phyloP scores from a whole-genome alignment of 345 rosid species.

The Carallia pectinifolia region DNA sequence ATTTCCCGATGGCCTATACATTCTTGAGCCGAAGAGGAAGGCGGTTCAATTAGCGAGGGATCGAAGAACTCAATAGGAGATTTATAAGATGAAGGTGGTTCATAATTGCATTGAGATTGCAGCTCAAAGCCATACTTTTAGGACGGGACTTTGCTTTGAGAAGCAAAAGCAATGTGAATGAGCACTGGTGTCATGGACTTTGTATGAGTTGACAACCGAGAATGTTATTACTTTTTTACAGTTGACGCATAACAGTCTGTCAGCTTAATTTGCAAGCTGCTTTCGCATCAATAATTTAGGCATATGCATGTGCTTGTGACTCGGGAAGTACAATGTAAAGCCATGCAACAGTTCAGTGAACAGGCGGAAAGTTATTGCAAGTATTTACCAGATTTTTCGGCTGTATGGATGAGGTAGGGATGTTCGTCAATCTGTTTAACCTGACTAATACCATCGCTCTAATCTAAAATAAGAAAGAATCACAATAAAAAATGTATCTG shows the following conservation, averaged over 20 bases:
- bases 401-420: too few relatives aligned
- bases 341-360: not conserved
- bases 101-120: too few relatives aligned
- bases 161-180: not conserved
- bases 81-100: not conserved
- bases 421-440: too few relatives aligned
- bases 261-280: conserved; percentile 17
- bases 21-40: not conserved
- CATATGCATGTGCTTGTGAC: conserved; percentile 21
- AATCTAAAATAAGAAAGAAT: too few relatives aligned
- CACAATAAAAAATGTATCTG: too few relatives aligned
- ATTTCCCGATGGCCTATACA: conserved; percentile 46
- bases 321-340: not conserved
- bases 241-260: too few relatives aligned
- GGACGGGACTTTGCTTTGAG: conserved; percentile 18
- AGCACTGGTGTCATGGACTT: not conserved
- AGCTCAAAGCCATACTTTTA: conserved; percentile 5
- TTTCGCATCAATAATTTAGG: conserved; percentile 25
- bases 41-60: not conserved
- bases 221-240: not conserved
- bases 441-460: too few relatives aligned
- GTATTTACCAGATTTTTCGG: not conserved
- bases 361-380: not conserved
- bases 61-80: not conserved
- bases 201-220: not conserved